Conservation (phyloP, 2,329 filamentous ascomycete genomes). For the Chaetomium globosum region DNA sequence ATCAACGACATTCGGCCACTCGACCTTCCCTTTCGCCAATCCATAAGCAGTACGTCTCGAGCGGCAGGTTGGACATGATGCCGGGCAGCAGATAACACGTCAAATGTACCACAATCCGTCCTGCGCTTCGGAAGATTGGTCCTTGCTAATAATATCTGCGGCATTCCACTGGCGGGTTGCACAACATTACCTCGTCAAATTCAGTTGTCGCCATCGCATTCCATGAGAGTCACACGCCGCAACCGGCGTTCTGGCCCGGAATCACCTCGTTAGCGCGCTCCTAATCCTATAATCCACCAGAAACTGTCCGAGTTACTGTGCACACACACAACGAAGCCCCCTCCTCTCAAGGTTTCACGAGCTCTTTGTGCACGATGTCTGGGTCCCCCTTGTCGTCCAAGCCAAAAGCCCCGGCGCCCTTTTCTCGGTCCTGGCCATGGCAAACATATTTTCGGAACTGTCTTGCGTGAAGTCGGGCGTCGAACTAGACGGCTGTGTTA, state of each 20-base stretch:
- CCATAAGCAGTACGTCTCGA: no score
- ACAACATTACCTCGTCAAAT: not conserved
- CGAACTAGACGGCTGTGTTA: slow-evolving; percentile 35
- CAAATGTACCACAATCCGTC: not conserved
- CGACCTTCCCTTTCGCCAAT: no score
- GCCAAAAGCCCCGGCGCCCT: not conserved
- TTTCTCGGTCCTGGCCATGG: slow-evolving; percentile 23
- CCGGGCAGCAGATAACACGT: not conserved
- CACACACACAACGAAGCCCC: not conserved
- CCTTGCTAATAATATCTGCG: not conserved
- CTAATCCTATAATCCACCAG: not conserved
- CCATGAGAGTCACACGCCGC: no score
- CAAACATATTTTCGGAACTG: slow-evolving; percentile 47
- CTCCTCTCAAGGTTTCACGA: not conserved
- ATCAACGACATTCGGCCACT: no score
- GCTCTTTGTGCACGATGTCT: slow-evolving; percentile 4
- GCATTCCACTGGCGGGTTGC: not conserved
- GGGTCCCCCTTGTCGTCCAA: not conserved
- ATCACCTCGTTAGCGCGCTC: no score
- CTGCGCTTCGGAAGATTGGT: not conserved
- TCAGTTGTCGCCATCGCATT: not conserved
- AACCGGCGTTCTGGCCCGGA: not conserved
- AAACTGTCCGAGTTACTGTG: not conserved
- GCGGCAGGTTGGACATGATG: no score
- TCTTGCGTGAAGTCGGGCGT: slow-evolving; percentile 46